Evolutionary conservation across 257 asterid species (phyloP).

Genomic region (Salvia rosmarinus): DNA sequence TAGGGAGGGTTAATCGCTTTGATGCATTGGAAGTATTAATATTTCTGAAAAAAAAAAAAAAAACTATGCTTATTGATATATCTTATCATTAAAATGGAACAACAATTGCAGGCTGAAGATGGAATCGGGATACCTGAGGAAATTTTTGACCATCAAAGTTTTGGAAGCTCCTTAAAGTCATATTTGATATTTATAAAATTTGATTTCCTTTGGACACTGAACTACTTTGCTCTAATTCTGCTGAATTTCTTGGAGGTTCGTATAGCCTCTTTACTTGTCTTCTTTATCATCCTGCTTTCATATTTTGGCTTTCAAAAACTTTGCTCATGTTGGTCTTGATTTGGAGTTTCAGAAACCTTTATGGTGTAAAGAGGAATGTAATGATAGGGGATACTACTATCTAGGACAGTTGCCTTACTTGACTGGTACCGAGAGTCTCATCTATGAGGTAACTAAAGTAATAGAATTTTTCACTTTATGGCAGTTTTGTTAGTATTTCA

Average conservation of each 20-base stretch:
- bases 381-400: constrained; percentile 72
- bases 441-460: constrained; percentile 72
- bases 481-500: constrained; percentile 16
- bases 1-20: not conserved
- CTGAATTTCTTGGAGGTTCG: constrained; percentile 84
- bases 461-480: constrained; percentile 8
- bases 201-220: constrained; percentile 88
- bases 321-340: constrained; percentile 34
- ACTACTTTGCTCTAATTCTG: constrained; percentile 74
- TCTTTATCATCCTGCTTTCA: constrained; percentile 23
- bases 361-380: constrained; percentile 87
- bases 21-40: constrained; percentile 13
- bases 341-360: constrained; percentile 82
- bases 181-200: constrained; percentile 76
- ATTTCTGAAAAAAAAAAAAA: constrained; percentile 11
- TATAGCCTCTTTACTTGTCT: constrained; percentile 29
- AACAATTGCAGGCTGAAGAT: constrained; percentile 87
- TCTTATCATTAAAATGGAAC: constrained; percentile 15
- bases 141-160: constrained; percentile 80
- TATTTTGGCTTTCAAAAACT: constrained; percentile 16
- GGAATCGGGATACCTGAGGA: constrained; percentile 98
- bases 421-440: constrained; percentile 67
- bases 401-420: constrained; percentile 93
- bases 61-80: not conserved
- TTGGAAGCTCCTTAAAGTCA: constrained; percentile 61